phyloP scores from a whole-genome alignment of 495 filamentous ascomycete genomes.

The Lophiostoma macrostomum region DNA sequence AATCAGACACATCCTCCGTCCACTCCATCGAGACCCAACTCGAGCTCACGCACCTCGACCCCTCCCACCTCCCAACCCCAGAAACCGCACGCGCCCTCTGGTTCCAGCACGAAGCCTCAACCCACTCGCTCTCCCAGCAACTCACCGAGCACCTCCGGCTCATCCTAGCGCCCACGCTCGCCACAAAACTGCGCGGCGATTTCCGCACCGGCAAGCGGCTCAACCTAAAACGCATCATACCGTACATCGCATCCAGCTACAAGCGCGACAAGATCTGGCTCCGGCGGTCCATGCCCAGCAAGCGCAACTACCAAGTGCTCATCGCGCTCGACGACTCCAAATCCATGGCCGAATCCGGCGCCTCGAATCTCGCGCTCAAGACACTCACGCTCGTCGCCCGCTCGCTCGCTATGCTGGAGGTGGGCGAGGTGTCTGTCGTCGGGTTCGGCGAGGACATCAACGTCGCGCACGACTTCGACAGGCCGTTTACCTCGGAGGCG shows the following conservation, averaged over 20 bases:
- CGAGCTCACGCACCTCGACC: conserved; percentile 66
- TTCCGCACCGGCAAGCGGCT: conserved; percentile 97
- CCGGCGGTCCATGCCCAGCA: conserved; percentile 83
- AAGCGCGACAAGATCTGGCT: conserved; percentile 99
- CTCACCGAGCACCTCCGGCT: conserved; percentile 92
- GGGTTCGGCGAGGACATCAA: conserved; percentile 82
- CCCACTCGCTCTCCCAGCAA: conserved; percentile 78
- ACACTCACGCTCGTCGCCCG: conserved; percentile 86
- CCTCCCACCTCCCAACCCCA: conserved; percentile 44
- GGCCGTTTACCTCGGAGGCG: conserved; percentile 77
- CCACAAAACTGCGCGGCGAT: conserved; percentile 93
- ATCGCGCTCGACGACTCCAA: conserved; percentile 95
- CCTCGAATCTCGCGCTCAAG: conserved; percentile 74
- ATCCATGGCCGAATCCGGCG: conserved; percentile 78
- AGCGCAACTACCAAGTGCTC: conserved; percentile 93
- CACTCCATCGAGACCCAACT: conserved; percentile 67
- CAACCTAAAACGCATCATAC: conserved; percentile 98
- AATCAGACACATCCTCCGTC: conserved; percentile 22
- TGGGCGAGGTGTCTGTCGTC: conserved; percentile 82
- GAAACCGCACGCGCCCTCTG: conserved; percentile 75
- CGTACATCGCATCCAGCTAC: conserved; percentile 94
- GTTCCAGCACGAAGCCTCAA: conserved; percentile 77
- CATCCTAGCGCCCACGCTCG: conserved; percentile 89
- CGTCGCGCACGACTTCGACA: conserved; percentile 85
- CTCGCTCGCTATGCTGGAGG: conserved; percentile 84